Percentiles rank a stretch among this genome's conserved stretches.
Evolutionary conservation across 73 alveolate genomes (phyloP).

Genomic region (Paramecium primaurelia): DNA sequence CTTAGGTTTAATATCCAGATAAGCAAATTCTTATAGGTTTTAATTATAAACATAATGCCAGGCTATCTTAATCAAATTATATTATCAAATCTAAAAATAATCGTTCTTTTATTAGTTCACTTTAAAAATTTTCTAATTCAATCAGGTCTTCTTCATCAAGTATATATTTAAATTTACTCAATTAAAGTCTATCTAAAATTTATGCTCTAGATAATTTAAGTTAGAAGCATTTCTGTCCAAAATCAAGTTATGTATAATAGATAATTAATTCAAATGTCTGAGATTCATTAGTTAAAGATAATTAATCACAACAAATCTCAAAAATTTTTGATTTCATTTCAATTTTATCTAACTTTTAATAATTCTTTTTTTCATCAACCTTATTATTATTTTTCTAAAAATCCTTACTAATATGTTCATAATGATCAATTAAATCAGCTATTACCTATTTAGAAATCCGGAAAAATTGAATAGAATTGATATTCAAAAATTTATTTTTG

Average conservation of each 20-base stretch:
- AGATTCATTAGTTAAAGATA: neutral
- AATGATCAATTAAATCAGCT: neutral
- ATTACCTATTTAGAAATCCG: neutral
- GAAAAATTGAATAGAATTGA: neutral
- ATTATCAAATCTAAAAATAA: neutral
- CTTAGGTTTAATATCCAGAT: neutral
- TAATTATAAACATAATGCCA: neutral
- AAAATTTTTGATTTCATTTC: neutral
- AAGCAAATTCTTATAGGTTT: neutral
- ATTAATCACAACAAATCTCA: neutral
- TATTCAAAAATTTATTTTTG: neutral
- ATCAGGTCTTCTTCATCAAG: neutral
- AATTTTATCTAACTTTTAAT: neutral
- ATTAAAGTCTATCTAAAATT: neutral
- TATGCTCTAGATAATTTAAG: neutral
- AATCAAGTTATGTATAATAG: neutral
- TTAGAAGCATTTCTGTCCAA: neutral
- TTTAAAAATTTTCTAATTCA: neutral
- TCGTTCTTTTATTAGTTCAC: neutral
- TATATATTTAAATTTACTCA: neutral
- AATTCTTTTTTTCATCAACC: neutral
- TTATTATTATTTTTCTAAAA: neutral
- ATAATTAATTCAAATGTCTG: neutral
- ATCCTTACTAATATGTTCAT: neutral
- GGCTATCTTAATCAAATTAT: neutral